Base-by-base conservation (phyloP, 306 rosid genomes). In the Prunus armeniaca region DNA sequence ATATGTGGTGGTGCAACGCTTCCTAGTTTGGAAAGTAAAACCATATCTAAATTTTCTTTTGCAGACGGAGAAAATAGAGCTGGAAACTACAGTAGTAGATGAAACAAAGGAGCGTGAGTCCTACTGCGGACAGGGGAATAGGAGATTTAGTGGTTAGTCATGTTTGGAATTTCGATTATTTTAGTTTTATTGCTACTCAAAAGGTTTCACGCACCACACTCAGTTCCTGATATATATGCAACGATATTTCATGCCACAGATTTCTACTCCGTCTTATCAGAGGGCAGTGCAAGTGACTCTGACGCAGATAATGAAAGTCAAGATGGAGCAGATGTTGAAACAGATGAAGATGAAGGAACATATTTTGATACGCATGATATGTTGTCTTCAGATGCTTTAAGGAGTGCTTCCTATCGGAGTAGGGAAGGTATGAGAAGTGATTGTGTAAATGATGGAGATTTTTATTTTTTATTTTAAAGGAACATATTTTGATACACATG, bases 41-140 rank as follows among this genome's bases (percentile, higher is more conserved):
- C 30, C 69, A 76, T 41, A 32, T 71, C 50, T 7, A 54, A 69
- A 74, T 70, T 43, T 73, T 65, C 55, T 69, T 78, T 63, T 76
- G 86, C 88, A 95, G 99, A 84, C 97, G 0, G 97, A 95, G 88
- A 95, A 95, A 87, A 92, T 95, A 82, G 98, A 95, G 91, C 80
- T 95, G 88, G 99, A 95, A 92, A 78, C 99, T 76, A 92, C 97
- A 73, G 99, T 95, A 34, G 96, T 95, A 69, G 99, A 95, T 80
- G 99, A 95, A 91, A 95, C 99, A 65, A 95, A 95, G 89, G 99
- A 92, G 75, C 97, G 97, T 3, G 97, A 95, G 76, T 91, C 97
- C 74, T 95, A 87, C 73, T 92, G 97, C 60, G 90, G 89, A 80
- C 96, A 92, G 84, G 98, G 91, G 74, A 87, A 92, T 83, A 76